Percentiles rank a stretch among this genome's conserved stretches.
phyloP scores from a whole-genome alignment of 2,329 filamentous ascomycete genomes.

The Fusarium pseudonygamai region DNA sequence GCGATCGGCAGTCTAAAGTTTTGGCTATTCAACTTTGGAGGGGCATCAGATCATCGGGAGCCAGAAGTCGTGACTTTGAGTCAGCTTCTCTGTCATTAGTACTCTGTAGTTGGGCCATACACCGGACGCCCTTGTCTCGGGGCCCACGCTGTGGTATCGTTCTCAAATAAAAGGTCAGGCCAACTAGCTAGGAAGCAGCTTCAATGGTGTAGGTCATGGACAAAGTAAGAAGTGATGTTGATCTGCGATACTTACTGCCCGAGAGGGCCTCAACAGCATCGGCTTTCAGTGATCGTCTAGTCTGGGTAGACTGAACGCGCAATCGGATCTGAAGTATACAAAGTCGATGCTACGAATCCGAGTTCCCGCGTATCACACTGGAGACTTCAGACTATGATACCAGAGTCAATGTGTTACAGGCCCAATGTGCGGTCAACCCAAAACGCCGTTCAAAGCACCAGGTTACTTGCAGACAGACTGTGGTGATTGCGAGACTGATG shows the following conservation, averaged over 20 bases:
- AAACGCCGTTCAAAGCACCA: neutral
- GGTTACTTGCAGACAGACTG: neutral
- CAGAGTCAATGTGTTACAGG: conserved; percentile 4
- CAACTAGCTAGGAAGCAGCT: neutral
- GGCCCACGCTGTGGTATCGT: neutral
- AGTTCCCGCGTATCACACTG: conserved; percentile 1
- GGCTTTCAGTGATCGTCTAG: neutral
- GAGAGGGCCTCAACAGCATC: neutral
- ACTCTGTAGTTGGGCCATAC: neutral
- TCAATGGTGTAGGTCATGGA: neutral
- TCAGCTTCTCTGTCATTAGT: neutral
- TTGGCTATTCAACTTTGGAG: neutral
- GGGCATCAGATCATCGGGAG: conserved; percentile 1
- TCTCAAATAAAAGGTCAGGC: neutral
- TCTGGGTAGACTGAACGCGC: neutral
- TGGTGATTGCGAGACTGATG: neutral
- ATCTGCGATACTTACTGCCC: neutral
- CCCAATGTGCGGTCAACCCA: neutral
- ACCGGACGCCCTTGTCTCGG: neutral
- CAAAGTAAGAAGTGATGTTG: neutral
- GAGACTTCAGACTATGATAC: conserved; percentile 20
- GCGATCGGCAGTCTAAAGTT: conserved; percentile 12
- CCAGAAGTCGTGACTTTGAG: neutral
- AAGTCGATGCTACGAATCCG: neutral
- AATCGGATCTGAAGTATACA: neutral